Evolutionary conservation across 2,329 filamentous ascomycete genomes (phyloP).

Genomic region (Dothideomycetes sp.): DNA sequence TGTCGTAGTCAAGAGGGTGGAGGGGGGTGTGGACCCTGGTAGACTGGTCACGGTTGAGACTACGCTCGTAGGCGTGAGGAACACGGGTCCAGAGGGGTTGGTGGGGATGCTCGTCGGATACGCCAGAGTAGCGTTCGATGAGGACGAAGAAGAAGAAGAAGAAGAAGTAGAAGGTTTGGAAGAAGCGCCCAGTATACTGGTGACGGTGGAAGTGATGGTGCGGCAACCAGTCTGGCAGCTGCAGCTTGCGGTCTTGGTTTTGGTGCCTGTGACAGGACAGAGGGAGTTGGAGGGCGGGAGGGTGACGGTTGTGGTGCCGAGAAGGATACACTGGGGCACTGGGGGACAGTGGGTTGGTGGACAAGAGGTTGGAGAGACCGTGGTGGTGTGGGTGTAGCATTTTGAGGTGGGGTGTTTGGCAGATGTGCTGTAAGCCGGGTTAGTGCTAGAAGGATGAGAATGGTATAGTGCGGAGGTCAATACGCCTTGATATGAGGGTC

Average conservation of each 20-base stretch:
- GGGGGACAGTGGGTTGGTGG: neutral
- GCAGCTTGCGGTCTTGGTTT: neutral
- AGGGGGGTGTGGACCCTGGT: neutral
- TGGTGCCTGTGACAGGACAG: conserved; percentile 1
- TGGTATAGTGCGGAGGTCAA: too few species aligned
- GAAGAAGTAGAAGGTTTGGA: too few species aligned
- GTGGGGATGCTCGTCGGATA: too few species aligned
- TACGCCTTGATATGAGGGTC: neutral
- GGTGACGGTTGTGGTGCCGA: conserved; percentile 1
- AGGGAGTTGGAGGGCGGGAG: neutral
- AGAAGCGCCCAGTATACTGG: too few species aligned
- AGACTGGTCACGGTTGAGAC: neutral
- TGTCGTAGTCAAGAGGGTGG: neutral
- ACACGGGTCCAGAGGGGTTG: neutral
- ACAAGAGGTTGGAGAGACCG: neutral
- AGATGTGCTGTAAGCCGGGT: too few species aligned
- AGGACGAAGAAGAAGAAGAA: too few species aligned
- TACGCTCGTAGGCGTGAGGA: neutral
- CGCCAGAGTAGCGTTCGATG: too few species aligned
- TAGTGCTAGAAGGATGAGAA: neutral
- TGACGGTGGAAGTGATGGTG: neutral
- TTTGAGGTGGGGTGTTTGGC: neutral
- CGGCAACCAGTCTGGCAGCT: neutral
- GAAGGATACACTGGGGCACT: neutral
- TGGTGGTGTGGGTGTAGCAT: conserved; percentile 8